Base-by-base conservation (phyloP, 2,329 filamentous ascomycete species). In the Penicillium hesseltinei region DNA sequence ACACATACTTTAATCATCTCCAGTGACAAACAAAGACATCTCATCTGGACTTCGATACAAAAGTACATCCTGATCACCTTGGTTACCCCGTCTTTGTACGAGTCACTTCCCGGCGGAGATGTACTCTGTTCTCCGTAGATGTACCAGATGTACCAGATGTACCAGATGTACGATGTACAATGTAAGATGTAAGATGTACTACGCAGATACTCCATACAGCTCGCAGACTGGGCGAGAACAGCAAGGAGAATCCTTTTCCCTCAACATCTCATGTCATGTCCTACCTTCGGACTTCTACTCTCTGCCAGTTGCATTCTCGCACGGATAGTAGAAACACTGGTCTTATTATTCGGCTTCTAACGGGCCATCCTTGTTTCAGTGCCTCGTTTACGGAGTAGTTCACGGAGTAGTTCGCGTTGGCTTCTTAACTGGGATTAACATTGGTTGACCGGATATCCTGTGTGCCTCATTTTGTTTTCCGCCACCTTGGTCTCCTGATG, bases 201-300 rank as follows among this genome's bases (percentile, higher is more conserved):
- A 27, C 43, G 17, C 44, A 50, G 38, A 33, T n/a, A 23, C 23
- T 23, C 23, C 23, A 23, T 23, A 23, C 47, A 58, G 25, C 50
- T 42, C 59, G 25, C 59, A 59, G 54, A 42, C 27, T 51, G 33
- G 45, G 36, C 9, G 21, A 52, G 21, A 52, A 53, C 54, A 56
- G 62, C 62, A 66, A 62, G 65, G 65, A 61, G 60, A 21, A 59
- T 63, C 60, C 53, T 19, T n/a, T 54, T 54, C 19, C 54, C 29
- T 45, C 29, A 10, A 3, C 39, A 44, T 44, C n/a, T 44, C 33
- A 57, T 56, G 65, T 66, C 63, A 67, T 66, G 65, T 66, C 59
- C 63, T 52, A 67, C 63, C 54, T 49, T 61, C 52, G 51, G 45
- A 38, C 17, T 31, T 60, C 45, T 44, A 15, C 29, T 29, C 25